These are phyloP conservation scores for Mycena galopus DNA, from an alignment of 768 basidiomycete species.

Conservation along the genomic window DNA sequence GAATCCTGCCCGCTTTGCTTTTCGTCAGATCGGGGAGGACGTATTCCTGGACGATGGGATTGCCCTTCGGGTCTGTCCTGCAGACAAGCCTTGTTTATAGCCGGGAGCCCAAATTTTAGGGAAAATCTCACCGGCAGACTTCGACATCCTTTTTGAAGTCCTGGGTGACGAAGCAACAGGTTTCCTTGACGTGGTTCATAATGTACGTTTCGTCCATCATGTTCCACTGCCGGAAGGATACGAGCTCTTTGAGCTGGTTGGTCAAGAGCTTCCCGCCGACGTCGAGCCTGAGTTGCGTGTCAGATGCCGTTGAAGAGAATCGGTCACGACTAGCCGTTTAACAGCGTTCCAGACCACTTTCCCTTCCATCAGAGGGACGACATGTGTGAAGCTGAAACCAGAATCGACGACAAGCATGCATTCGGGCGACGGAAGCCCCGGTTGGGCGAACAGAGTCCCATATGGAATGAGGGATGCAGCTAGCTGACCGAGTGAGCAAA, in stretches of 20 bases:
- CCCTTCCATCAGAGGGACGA: conserved; percentile 85
- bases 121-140: conserved; percentile 73
- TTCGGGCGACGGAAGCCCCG: conserved; percentile 69
- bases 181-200: conserved; percentile 93
- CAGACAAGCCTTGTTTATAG: background rate
- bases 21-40: conserved; percentile 89
- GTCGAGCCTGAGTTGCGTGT: conserved; percentile 75
- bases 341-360: conserved; percentile 84
- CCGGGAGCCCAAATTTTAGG: background rate
- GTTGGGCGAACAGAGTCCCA: conserved; percentile 74
- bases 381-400: conserved; percentile 95
- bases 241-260: conserved; percentile 93
- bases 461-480: conserved; percentile 86
- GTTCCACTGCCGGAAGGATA: conserved; percentile 97
- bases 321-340: conserved; percentile 68
- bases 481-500: conserved; percentile 46
- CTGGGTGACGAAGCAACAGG: conserved; percentile 87
- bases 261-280: conserved; percentile 96
- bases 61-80: conserved; percentile 68
- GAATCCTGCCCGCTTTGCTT: conserved; percentile 71
- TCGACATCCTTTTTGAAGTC: conserved; percentile 83
- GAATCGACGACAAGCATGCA: conserved; percentile 89
- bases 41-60: conserved; percentile 88
- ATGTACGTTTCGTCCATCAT: conserved; percentile 98
- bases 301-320: conserved; percentile 7